Base-by-base conservation (phyloP, 2,329 filamentous ascomycete species). In the Aspergillus sp. region DNA sequence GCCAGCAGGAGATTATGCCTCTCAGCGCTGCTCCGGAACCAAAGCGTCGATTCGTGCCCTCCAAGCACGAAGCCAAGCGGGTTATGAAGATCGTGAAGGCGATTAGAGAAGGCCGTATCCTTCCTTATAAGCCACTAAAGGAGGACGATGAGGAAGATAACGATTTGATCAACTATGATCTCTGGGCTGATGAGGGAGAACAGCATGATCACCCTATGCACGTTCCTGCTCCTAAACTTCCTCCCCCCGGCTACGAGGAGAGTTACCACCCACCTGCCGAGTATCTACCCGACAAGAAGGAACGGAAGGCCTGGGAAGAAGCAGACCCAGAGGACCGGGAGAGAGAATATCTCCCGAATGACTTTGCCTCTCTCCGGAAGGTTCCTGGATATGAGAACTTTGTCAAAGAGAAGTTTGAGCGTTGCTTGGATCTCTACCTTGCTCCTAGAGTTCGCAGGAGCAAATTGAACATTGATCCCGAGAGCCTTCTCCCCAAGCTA, bases 71-170 rank as follows among this genome's bases (percentile, higher is more conserved):
- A 69, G 86, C 88, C 29, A 96, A 96, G 74, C 82, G 90, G 45
- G 82, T 98, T 40, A 95, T 96, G 82, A 97, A 98, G 73, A 83
- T 98, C 59, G 93, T 97, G 42, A 89, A 88, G 60, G 93, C 93
- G 32, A 98, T 98, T 56, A 83, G 86, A 52, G 91, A 97, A 68
- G 93, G 94, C 31, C 83, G 90, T 39, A 97, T 98, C 54, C 73
- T 95, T 59, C 94, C 94, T 4, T 95, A 94, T 72, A 89, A 84
- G 62, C 81, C 89, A 4, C 82, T 83, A 0, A 77, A 82, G 58
- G 86, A 88, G 56, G 78, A 83, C 49, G 81, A 90, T 52, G 82
- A 88, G 44, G 80, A 86, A 41, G 82, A 88, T 44, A 76, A 86
- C 46, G 82, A 86, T 42, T 75, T 86, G 33, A 78, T 79, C 26